Conservation (phyloP, 495 filamentous ascomycete species). For the Aspergillus saccharolyticus region DNA sequence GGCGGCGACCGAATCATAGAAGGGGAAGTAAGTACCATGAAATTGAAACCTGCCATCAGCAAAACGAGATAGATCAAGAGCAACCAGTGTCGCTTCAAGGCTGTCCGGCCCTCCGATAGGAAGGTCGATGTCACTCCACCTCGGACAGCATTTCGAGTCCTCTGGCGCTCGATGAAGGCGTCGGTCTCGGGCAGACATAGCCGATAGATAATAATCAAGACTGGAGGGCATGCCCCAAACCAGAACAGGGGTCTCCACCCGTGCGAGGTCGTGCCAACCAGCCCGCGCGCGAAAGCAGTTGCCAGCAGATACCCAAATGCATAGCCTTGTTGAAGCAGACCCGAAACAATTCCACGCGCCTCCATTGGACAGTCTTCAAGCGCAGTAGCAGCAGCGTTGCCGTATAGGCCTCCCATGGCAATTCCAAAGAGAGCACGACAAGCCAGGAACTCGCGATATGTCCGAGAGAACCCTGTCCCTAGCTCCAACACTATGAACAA, state of each 20-base stretch:
- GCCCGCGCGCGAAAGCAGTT: constrained; percentile 66
- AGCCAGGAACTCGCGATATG: constrained; percentile 72
- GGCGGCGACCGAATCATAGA: not conserved
- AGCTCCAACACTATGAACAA: constrained; percentile 78
- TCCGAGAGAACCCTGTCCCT: constrained; percentile 72
- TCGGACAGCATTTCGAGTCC: constrained; percentile 47
- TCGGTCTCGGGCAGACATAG: constrained; percentile 72
- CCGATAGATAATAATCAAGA: constrained; percentile 77
- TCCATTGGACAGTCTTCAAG: constrained; percentile 76
- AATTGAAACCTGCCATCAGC: constrained; percentile 88
- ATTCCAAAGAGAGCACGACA: constrained; percentile 82
- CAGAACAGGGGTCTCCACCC: constrained; percentile 82
- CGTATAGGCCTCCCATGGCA: constrained; percentile 85
- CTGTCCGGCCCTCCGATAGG: constrained; percentile 68
- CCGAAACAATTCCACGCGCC: constrained; percentile 70
- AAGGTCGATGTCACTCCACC: constrained; percentile 57
- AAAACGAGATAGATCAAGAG: constrained; percentile 75
- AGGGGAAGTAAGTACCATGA: constrained; percentile 48
- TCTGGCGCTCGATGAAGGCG: constrained; percentile 57
- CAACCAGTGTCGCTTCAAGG: constrained; percentile 71
- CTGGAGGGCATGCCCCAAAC: constrained; percentile 75
- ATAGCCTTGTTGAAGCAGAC: constrained; percentile 84
- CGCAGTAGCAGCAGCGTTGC: constrained; percentile 81
- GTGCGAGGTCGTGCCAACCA: constrained; percentile 67
- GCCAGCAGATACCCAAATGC: constrained; percentile 83